phyloP scores from a whole-genome alignment of 2,329 filamentous ascomycete species.

The Sclerotiophoma versabilis region DNA sequence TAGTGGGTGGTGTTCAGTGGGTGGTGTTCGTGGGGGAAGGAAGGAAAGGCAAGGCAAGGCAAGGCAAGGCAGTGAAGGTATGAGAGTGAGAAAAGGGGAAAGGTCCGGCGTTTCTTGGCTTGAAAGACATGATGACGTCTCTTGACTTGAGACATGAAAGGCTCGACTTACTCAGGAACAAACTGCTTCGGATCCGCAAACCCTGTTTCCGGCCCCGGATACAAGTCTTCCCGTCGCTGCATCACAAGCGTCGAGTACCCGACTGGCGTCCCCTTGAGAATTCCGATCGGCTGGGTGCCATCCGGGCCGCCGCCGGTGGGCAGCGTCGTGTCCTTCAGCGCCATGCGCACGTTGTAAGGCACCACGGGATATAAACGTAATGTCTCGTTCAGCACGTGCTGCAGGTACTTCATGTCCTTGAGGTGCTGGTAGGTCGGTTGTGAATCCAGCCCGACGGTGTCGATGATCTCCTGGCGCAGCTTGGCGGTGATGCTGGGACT shows the following conservation, averaged over 20 bases:
- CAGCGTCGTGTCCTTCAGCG: slow-evolving; percentile 57
- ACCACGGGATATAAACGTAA: slow-evolving; percentile 59
- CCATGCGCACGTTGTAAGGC: slow-evolving; percentile 58
- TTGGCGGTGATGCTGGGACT: slow-evolving; percentile 71
- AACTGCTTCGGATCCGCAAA: slow-evolving; percentile 54
- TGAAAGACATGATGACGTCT: too few relatives aligned
- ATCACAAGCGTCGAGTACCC: slow-evolving; percentile 58
- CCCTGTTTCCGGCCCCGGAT: slow-evolving; percentile 48
- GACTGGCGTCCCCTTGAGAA: slow-evolving; percentile 54
- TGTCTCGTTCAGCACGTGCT: slow-evolving; percentile 46
- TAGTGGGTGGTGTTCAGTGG: neutral
- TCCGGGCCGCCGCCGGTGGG: slow-evolving; percentile 58
- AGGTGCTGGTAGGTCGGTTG: slow-evolving; percentile 76
- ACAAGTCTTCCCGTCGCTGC: slow-evolving; percentile 59
- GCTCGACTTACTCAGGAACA: slow-evolving; percentile 51
- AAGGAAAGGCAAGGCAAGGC: too few relatives aligned
- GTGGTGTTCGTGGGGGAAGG: neutral
- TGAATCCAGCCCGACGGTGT: slow-evolving; percentile 67
- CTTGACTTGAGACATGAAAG: too few relatives aligned
- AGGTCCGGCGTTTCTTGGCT: too few relatives aligned
- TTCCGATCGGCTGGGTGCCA: slow-evolving; percentile 54
- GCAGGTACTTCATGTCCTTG: slow-evolving; percentile 82
- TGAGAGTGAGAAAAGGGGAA: too few relatives aligned
- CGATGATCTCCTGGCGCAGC: slow-evolving; percentile 75
- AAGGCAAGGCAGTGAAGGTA: too few relatives aligned